Evolutionary conservation across 441 rosid genomes (phyloP).

Genomic region (Sinapis alba): DNA sequence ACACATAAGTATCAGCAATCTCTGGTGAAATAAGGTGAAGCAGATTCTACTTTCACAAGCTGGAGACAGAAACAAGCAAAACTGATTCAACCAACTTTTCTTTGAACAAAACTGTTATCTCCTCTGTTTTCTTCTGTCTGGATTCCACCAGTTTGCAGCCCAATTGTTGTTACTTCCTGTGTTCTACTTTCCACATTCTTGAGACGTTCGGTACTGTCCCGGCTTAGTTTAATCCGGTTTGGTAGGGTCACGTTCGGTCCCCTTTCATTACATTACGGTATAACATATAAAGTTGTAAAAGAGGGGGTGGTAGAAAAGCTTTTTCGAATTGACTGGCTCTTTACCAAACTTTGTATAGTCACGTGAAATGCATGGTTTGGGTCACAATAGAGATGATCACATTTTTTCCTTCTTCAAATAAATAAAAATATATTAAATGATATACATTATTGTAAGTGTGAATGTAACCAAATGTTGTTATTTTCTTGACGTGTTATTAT

Average conservation of each 20-base stretch:
- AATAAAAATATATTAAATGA: too few relatives aligned
- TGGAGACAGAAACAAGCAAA: slow-evolving; percentile 28
- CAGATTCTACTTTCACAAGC: slow-evolving; percentile 18
- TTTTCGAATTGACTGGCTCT: slow-evolving; percentile 32
- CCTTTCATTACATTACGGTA: too few relatives aligned
- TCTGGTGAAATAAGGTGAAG: slow-evolving; percentile 10
- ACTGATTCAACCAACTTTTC: slow-evolving; percentile 11
- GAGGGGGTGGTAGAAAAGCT: neutral
- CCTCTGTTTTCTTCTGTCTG: slow-evolving; percentile 31
- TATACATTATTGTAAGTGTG: too few relatives aligned
- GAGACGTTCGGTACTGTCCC: slow-evolving; percentile 32
- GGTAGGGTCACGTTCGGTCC: neutral
- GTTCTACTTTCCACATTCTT: slow-evolving; percentile 21
- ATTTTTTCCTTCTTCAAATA: neutral
- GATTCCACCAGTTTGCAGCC: slow-evolving; percentile 20
- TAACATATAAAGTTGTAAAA: too few relatives aligned
- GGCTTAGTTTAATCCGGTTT: slow-evolving; percentile 22
- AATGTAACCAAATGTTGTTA: too few relatives aligned
- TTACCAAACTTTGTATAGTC: slow-evolving; percentile 33
- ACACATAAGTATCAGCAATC: neutral
- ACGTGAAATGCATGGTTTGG: slow-evolving; percentile 19
- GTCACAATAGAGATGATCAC: slow-evolving; percentile 23
- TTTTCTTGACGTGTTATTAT: too few relatives aligned
- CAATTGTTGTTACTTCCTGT: slow-evolving; percentile 23
- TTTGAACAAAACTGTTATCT: slow-evolving; percentile 12